These are phyloP conservation scores for Kickxella alabastrina DNA, from an alignment of 192 early-diverging fungal species.

Conservation along the genomic window DNA sequence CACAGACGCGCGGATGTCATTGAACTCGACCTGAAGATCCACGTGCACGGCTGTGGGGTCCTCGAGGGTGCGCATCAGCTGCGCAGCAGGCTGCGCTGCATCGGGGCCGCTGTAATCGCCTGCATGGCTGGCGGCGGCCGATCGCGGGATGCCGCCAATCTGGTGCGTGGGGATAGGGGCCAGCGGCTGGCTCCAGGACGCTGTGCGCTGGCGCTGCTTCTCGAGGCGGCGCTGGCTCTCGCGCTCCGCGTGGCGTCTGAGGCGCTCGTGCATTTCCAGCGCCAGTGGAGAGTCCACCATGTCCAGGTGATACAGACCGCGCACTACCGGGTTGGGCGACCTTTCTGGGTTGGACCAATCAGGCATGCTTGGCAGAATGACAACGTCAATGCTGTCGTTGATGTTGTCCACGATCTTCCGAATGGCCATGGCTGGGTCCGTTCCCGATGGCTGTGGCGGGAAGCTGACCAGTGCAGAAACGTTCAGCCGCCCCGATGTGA, in stretches of 20 bases:
- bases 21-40: conserved; percentile 80
- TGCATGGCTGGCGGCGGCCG: neutral
- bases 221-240: conserved; percentile 41
- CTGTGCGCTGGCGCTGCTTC: conserved; percentile 40
- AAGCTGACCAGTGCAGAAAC: conserved; percentile 67
- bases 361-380: conserved; percentile 44
- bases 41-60: conserved; percentile 51
- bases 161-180: conserved; percentile 26
- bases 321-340: conserved; percentile 40
- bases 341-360: conserved; percentile 46
- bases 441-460: conserved; percentile 51
- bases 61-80: neutral
- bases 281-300: conserved; percentile 43
- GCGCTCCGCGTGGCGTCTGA: conserved; percentile 32
- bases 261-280: conserved; percentile 30
- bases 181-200: conserved; percentile 44
- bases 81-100: neutral
- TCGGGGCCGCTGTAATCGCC: neutral
- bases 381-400: conserved; percentile 64
- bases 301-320: conserved; percentile 32
- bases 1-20: conserved; percentile 86
- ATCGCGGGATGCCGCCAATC: conserved; percentile 5
- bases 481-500: conserved; percentile 84
- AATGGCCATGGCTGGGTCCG: conserved; percentile 50
- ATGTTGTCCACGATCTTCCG: conserved; percentile 65